A percentile compares a stretch with the other conserved stretches of the same genome.
Evolutionary conservation across 208 protist genomes (phyloP).

Genomic region (Leishmania braziliensis): DNA sequence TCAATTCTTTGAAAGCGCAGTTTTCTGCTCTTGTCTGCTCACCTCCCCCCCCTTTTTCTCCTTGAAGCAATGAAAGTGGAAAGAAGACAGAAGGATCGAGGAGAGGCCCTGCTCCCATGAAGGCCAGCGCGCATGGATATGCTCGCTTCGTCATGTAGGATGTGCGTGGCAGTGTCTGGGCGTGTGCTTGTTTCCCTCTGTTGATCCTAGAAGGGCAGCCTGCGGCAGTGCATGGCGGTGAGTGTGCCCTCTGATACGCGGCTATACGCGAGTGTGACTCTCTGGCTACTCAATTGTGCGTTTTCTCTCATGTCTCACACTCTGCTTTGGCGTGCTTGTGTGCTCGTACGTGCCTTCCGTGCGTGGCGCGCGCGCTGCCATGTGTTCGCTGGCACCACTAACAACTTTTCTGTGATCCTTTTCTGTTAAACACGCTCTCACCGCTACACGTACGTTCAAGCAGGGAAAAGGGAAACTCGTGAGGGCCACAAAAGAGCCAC

Average conservation of each 20-base stretch:
- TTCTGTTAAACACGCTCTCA: background rate
- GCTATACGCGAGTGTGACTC: background rate
- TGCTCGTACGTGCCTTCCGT: background rate
- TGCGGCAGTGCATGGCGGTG: background rate
- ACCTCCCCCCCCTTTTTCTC: background rate
- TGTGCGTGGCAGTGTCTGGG: background rate
- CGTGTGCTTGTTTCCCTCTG: background rate
- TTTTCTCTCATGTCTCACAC: background rate
- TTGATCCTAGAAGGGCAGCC: background rate
- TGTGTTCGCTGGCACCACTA: background rate
- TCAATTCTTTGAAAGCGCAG: background rate
- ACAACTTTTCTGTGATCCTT: background rate
- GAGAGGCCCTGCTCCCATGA: background rate
- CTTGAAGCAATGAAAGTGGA: background rate
- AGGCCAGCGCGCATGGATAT: background rate
- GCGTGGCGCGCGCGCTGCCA: background rate
- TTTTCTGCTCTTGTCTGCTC: slow-evolving; percentile 5
- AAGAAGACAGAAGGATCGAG: background rate
- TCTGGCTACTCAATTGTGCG: background rate
- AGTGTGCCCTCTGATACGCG: background rate
- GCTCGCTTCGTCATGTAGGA: background rate
- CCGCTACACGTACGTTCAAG: background rate
- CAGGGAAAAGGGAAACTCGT: background rate
- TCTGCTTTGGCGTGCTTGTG: background rate
- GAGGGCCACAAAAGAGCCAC: background rate